phyloP scores from a whole-genome alignment of 257 asterid species.

The Primulina huaijiensis region DNA sequence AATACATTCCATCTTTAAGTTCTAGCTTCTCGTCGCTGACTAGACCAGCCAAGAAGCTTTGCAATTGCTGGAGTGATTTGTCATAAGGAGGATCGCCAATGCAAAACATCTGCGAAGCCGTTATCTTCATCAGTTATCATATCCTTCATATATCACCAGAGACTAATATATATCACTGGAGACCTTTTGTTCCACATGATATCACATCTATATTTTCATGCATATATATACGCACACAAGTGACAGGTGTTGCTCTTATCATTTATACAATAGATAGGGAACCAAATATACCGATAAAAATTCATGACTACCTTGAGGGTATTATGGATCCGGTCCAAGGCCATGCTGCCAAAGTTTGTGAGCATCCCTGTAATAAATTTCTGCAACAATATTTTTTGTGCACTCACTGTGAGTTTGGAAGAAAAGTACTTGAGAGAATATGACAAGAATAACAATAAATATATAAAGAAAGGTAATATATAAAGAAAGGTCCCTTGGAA shows the following conservation, averaged over 20 bases:
- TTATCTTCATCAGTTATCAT: background rate
- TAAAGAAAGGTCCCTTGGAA: background rate
- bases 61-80: slow-evolving; percentile 92
- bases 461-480: background rate
- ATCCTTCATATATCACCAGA: no score
- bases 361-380: slow-evolving; percentile 94
- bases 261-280: background rate
- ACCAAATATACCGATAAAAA: background rate
- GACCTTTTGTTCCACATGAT: no score
- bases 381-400: slow-evolving; percentile 38
- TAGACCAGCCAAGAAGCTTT: slow-evolving; percentile 77
- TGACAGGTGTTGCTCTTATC: no score
- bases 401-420: background rate
- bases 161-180: no score
- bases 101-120: slow-evolving; percentile 77
- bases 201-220: no score
- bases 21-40: slow-evolving; percentile 95
- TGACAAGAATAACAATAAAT: background rate
- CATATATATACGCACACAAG: no score
- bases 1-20: slow-evolving; percentile 66
- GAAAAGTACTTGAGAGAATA: no score
- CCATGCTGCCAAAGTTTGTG: slow-evolving; percentile 95
- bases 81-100: slow-evolving; percentile 86
- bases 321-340: slow-evolving; percentile 91
- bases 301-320: slow-evolving; percentile 78